Evolutionary conservation across 2,329 filamentous ascomycete species (phyloP).

Genomic region (Sporothrix brasiliensis): DNA sequence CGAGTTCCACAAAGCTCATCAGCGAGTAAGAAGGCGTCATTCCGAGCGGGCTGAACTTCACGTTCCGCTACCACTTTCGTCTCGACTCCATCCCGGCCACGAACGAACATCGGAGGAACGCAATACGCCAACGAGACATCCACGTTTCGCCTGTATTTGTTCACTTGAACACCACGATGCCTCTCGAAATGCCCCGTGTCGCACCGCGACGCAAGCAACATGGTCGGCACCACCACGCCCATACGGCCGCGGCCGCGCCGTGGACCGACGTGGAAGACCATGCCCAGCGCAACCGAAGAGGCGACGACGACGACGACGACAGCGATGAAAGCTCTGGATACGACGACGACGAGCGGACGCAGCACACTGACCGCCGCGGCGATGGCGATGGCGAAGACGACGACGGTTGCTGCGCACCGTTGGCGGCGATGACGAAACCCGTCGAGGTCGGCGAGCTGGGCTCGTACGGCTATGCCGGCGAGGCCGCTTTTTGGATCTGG

Average conservation of each 20-base stretch:
- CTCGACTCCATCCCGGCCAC: slow-evolving; percentile 5
- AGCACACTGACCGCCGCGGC: not conserved
- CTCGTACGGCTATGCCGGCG: slow-evolving; percentile 43
- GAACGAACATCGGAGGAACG: not conserved
- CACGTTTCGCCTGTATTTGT: not conserved
- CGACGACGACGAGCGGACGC: slow-evolving; percentile 6
- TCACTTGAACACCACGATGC: not conserved
- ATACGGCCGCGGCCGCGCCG: not conserved
- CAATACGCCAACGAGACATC: not conserved
- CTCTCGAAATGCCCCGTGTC: slow-evolving; percentile 29
- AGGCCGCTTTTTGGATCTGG: slow-evolving; percentile 58
- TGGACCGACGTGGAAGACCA: slow-evolving; percentile 25
- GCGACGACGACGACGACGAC: slow-evolving; percentile 2
- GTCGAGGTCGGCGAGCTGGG: slow-evolving; percentile 50
- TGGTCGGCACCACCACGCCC: not conserved
- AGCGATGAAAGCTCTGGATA: slow-evolving; percentile 5
- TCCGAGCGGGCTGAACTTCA: not conserved
- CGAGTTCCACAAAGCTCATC: slow-evolving; percentile 15
- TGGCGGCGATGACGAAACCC: slow-evolving; percentile 47
- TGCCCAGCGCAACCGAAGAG: not conserved
- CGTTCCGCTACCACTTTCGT: not conserved
- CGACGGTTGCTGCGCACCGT: slow-evolving; percentile 45
- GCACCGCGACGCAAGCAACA: slow-evolving; percentile 20
- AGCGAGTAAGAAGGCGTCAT: slow-evolving; percentile 29
- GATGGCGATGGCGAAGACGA: not conserved